Conservation (phyloP, 768 basidiomycete genomes). For the Mrakia blollopis region DNA sequence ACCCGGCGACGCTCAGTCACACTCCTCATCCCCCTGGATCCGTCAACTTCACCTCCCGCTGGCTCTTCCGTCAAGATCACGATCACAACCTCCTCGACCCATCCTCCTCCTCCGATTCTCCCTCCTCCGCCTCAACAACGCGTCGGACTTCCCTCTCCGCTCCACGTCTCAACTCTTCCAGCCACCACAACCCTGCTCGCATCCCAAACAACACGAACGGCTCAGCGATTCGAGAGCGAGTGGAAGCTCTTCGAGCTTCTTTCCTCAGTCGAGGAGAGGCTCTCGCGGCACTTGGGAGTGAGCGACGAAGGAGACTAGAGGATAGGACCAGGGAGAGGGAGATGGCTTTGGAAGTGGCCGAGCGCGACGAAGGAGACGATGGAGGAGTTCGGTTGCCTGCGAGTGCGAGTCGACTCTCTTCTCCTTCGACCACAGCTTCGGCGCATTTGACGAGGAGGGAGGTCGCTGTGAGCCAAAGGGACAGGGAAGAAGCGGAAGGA, state of each 20-base stretch:
- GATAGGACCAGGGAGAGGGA: not conserved
- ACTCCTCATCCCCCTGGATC: not conserved
- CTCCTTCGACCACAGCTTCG: no score
- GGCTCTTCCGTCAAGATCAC: not conserved
- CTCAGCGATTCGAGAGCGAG: not conserved
- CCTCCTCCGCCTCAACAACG: not conserved
- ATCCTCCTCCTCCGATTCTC: not conserved
- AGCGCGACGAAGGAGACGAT: not conserved
- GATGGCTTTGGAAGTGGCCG: no score
- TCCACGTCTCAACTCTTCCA: not conserved
- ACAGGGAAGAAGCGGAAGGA: not conserved
- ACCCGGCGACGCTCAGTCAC: not conserved
- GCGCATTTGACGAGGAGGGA: not conserved
- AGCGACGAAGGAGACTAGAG: not conserved
- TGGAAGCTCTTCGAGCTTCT: not conserved
- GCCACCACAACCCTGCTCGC: not conserved
- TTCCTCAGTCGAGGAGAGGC: not conserved
- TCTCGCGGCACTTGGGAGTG: not conserved
- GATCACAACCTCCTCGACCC: not conserved
- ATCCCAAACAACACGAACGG: no score
- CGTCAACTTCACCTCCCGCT: not conserved
- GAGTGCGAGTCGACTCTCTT: no score
- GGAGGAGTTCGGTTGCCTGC: not conserved
- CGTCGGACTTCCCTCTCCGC: not conserved
- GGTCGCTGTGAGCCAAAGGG: not conserved